Base-by-base conservation (phyloP, 2,329 filamentous ascomycete genomes). In the Hawksworthiomyces lignivorus region DNA sequence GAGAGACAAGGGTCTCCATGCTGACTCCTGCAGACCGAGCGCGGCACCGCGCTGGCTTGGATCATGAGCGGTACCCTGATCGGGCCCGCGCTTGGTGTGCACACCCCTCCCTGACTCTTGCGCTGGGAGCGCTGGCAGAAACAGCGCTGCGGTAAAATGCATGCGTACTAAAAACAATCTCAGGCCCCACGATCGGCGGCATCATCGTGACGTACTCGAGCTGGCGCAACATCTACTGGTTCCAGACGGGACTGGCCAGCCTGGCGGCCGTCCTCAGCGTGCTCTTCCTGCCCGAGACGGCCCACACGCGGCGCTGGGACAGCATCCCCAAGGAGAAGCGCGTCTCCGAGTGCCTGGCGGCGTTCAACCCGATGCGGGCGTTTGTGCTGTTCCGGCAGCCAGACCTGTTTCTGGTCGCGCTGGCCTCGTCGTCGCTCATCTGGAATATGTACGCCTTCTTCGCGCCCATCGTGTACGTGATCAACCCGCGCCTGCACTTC, bases 381-480 rank as follows among this genome's bases (percentile, higher is more conserved):
- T 46, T 77, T 3, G 59, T 64, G n/a, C 63, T 82, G 11, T 77
- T 76, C 56, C 63, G 66, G 2, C 82, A 81, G 48, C 80, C 79
- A 0, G 83, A 83, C 47, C 65, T 84, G 1, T 63, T 81, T 24
- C 64, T 77, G 45, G 67, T 67, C 11, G 75, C 71, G 1, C 53
- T 83, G 2, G 75, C 77, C 1, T 72, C 70, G 9, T 73, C 69
- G 1, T 67, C 70, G 10, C 64, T 84, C 0, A 73, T 84, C 12
- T 84, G 78, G 77, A 84, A 83, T 55, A 82, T 83, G 61, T 84
- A 84, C 57, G 71, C 68, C 2, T 68, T 83, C 0, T 64, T 83
- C 5, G 82, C 78, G 0, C 75, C 75, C 0, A 83, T 84, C 41
- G 74, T 80, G 19, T 82, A 82, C 50, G 73, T 84, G 5, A 65